Conservation (phyloP, 164 flowering plant species). For the Vitis labrusca region DNA sequence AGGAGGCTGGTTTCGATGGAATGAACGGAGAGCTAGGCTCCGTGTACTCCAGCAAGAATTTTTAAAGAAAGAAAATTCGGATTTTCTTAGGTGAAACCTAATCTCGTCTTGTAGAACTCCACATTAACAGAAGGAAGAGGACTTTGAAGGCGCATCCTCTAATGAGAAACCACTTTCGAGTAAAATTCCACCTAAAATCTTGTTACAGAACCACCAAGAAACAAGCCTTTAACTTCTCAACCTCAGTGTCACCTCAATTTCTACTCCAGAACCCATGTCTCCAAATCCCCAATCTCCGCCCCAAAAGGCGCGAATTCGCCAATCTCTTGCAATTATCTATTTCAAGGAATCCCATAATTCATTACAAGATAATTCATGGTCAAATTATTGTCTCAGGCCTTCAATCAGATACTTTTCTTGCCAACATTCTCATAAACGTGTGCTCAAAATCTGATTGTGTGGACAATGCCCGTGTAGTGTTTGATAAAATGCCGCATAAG, state of each 20-base stretch:
- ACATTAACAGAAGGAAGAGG: not conserved
- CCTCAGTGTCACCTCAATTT: constrained; percentile 5
- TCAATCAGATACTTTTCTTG: constrained; percentile 39
- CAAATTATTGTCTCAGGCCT: constrained; percentile 44
- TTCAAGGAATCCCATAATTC: constrained; percentile 11
- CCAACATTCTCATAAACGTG: constrained; percentile 34
- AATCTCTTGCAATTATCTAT: constrained; percentile 30
- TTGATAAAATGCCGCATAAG: constrained; percentile 52
- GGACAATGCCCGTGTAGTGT: constrained; percentile 37
- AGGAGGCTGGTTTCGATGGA: too few species aligned
- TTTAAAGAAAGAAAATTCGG: too few species aligned
- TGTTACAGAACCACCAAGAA: not conserved
- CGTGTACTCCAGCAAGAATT: too few species aligned
- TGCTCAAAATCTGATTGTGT: constrained; percentile 38
- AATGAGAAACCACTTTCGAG: constrained; percentile 4
- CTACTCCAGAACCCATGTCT: constrained; percentile 9
- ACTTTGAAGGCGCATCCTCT: not conserved
- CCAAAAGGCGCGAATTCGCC: constrained; percentile 37
- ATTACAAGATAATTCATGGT: constrained; percentile 35
- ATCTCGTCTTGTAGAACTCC: too few species aligned
- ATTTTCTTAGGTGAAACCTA: too few species aligned
- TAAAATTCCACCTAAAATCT: not conserved
- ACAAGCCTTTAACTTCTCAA: constrained; percentile 13
- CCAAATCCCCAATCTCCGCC: constrained; percentile 9
- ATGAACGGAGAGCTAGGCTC: too few species aligned